phyloP scores from a whole-genome alignment of 805 yeast species.

The Spathaspora passalidarum region DNA sequence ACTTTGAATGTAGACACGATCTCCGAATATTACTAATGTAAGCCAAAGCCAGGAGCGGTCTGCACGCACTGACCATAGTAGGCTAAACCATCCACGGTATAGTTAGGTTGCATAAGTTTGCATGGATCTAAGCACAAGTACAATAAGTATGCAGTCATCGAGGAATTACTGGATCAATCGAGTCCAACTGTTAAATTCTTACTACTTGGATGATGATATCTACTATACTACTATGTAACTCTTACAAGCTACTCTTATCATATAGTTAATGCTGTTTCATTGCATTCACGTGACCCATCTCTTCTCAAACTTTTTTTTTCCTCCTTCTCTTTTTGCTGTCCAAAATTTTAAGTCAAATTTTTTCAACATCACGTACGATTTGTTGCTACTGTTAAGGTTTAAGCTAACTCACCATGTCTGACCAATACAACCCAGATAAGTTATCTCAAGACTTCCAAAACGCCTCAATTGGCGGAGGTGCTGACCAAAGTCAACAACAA shows the following conservation, averaged over 20 bases:
- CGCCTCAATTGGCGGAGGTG: constrained; percentile 30
- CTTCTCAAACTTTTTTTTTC: not conserved
- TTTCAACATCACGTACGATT: not conserved
- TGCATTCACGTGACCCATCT: not conserved
- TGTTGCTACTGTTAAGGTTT: not conserved
- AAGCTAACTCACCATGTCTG: constrained; percentile 25
- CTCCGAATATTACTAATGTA: too few species aligned
- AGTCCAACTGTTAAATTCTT: too few species aligned
- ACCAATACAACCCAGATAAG: constrained; percentile 40
- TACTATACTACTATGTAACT: too few species aligned
- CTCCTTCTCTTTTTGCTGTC: not conserved
- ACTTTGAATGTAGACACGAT: too few species aligned
- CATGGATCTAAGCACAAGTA: too few species aligned
- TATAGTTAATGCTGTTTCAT: not conserved
- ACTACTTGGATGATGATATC: too few species aligned
- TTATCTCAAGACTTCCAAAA: constrained; percentile 44
- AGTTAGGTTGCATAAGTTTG: too few species aligned
- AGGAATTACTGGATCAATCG: too few species aligned
- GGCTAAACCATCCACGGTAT: too few species aligned
- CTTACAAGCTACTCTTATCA: not conserved
- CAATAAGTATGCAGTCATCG: too few species aligned
- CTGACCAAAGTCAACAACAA: constrained; percentile 24
- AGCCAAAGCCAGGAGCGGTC: too few species aligned
- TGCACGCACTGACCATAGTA: too few species aligned
- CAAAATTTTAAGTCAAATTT: not conserved